A percentile compares a stretch with the other conserved stretches of the same genome.
Evolutionary conservation across 495 filamentous ascomycete genomes (phyloP).

Genomic region (Rostrohypoxylon terebratum): DNA sequence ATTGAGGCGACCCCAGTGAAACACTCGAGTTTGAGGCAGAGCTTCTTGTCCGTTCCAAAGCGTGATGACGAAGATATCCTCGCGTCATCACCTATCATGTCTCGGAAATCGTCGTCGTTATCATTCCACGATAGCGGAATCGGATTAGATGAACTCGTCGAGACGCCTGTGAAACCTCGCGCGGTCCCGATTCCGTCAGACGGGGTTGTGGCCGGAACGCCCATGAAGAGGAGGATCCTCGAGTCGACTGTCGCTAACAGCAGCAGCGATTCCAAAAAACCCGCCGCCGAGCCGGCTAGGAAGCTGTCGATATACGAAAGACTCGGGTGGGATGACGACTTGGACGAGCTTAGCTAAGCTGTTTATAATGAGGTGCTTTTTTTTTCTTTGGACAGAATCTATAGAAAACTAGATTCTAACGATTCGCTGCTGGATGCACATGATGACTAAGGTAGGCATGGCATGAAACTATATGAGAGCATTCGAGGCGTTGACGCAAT

Average conservation of each 20-base stretch:
- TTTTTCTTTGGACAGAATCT: neutral
- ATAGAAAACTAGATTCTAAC: neutral
- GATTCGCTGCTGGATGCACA: conserved; percentile 4
- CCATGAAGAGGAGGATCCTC: conserved; percentile 57
- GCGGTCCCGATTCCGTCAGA: conserved; percentile 20
- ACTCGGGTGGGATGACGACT: conserved; percentile 82
- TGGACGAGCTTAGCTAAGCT: conserved; percentile 54
- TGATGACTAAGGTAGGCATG: conserved; percentile 28
- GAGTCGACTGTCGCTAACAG: conserved; percentile 39
- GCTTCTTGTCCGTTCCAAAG: conserved; percentile 36
- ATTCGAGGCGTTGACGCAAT: conserved; percentile 34
- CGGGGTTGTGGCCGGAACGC: conserved; percentile 38
- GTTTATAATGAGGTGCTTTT: neutral
- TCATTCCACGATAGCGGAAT: conserved; percentile 50
- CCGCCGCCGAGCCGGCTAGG: conserved; percentile 41
- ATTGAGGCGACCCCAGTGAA: conserved; percentile 52
- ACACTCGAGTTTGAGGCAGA: conserved; percentile 15
- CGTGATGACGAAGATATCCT: conserved; percentile 40
- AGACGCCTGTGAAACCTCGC: conserved; percentile 54
- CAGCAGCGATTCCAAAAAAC: conserved; percentile 32
- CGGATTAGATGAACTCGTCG: conserved; percentile 52
- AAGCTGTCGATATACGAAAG: conserved; percentile 72
- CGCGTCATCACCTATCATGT: conserved; percentile 58
- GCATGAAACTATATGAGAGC: conserved; percentile 39
- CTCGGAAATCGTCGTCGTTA: conserved; percentile 62